Evolutionary conservation across 2,329 filamentous ascomycete species (phyloP), one percentile per base, ranked within the genome.

Genomic region (Colletotrichum musae): DNA sequence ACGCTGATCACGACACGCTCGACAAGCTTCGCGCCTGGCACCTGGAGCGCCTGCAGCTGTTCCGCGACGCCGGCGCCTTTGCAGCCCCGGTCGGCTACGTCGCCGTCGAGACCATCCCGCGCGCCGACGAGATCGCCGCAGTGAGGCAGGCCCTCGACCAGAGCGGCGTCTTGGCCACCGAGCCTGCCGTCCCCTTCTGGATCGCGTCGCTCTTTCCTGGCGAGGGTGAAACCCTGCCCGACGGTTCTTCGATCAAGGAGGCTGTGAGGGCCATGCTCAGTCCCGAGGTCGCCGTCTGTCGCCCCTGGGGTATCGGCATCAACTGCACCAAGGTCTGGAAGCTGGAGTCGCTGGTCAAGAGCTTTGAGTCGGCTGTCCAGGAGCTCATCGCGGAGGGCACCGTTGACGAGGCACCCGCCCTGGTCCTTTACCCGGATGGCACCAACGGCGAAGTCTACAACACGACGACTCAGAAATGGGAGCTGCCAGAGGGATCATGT

Each of bases 271-370:
- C 79, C 6, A 83, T 85, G 81, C 74, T 86, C 3, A 76, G 78
- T 43, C 74, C 72, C 0, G 58, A 64, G 1, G 24, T 76, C 5
- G 74, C 75, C 0, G 15, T 57, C 1, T 73, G 71, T 5, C 70
- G 78, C 4, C 90, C 90, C 0, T 90, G 87, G 86, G 90, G 87
- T 0, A 83, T 93, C 26, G 91, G 91, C 2, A 86, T 93, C 74
- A 93, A 93, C 78, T 93, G 91, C 77, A 92, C 86, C 45, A 92
- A 91, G 76, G 85, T 93, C 41, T 83, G 86, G 58, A 90, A 92
- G 76, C 81, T 93, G 36, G 84, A 86, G 2, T 75, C 79, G 0
- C 78, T 92, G 16, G 78, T 93, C 18, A 79, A 77, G 18, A 81
- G 85, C 57, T 91, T 88, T 58, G 88, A 91, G 73, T 81, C 79